Evolutionary conservation across 2,329 filamentous ascomycete genomes (phyloP), one percentile per base, ranked within the genome.

Genomic region (Cucurbitaria berberidis): DNA sequence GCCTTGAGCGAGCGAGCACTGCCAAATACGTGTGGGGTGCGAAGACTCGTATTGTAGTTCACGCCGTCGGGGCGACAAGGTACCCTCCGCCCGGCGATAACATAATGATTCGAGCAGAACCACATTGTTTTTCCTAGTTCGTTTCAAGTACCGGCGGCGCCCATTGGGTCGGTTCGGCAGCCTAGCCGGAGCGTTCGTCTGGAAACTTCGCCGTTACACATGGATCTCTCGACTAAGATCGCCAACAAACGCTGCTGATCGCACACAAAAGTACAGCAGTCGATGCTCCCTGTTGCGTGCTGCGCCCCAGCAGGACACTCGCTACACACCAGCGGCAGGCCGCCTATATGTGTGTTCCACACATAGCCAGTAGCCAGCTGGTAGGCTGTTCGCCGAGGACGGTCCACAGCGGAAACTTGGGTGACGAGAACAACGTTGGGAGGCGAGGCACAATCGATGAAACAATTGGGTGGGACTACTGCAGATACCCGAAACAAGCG

Each of bases 401-500:
- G 61, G 67, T 68, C 63, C 55, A 51, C 57, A 51, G 62, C 60
- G 50, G 60, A 49, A 55, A 51, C 54, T 63, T 53, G 57, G 54
- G 24, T 15, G 5, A 58, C 36, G 52, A 59, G 43, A 47, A 46
- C 32, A 54, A 45, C 53, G 48, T 63, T 60, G 52, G 54, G 56
- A 51, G 55, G 51, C n/a, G 54, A 53, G 57, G 60, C 38, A 46
- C n/a, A 62, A 29, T 35, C 48, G 53, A 63, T 62, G 60, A 72
- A 68, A 69, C 60, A n/a, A 51, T 62, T 58, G 43, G 51, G 50
- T 55, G 58, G 45, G 63, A 62, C 60, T 52, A 56, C 57, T 61
- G 64, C 60, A 63, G 54, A 57, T 43, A 57, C 40, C 55, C 65
- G 67, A 70, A 67, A 71, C 60, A 66, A 62, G 66, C 48, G 51